Percentiles rank a stretch among this genome's conserved stretches.
These are phyloP conservation scores for Dorcoceras hygrometricum DNA, from an alignment of 257 asterid genomes.

Conservation along the genomic window DNA sequence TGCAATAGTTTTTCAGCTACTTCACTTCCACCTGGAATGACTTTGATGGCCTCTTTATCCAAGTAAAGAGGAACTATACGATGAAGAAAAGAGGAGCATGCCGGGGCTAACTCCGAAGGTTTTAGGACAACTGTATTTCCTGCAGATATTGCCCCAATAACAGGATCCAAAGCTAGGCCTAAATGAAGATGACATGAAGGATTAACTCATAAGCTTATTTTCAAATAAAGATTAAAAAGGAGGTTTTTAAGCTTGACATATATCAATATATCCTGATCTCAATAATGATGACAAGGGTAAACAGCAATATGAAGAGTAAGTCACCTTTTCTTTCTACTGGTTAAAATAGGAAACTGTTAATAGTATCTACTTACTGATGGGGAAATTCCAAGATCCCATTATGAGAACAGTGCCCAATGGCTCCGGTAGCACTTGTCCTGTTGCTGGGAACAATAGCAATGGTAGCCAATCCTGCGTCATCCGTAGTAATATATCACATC, in stretches of 20 bases:
- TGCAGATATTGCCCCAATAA: conserved; percentile 86
- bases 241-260: neutral
- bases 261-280: neutral
- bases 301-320: conserved; percentile 8
- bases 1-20: conserved; percentile 59
- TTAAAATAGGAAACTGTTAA: no score
- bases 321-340: neutral
- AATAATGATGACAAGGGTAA: neutral
- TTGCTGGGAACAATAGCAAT: conserved; percentile 62
- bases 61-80: conserved; percentile 58
- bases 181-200: conserved; percentile 19
- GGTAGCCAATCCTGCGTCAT: conserved; percentile 60
- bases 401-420: conserved; percentile 87
- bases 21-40: conserved; percentile 67
- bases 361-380: conserved; percentile 58
- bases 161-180: conserved; percentile 80
- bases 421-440: conserved; percentile 70
- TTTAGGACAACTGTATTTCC: conserved; percentile 72
- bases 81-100: conserved; percentile 65
- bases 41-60: conserved; percentile 66
- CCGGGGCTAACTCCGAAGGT: conserved; percentile 83
- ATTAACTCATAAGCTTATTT: no score
- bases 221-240: neutral
- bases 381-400: conserved; percentile 82
- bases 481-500: conserved; percentile 11